These are phyloP conservation scores for Clarireedia sp. DNA, from an alignment of 2,329 filamentous ascomycete genomes.

Conservation along the genomic window DNA sequence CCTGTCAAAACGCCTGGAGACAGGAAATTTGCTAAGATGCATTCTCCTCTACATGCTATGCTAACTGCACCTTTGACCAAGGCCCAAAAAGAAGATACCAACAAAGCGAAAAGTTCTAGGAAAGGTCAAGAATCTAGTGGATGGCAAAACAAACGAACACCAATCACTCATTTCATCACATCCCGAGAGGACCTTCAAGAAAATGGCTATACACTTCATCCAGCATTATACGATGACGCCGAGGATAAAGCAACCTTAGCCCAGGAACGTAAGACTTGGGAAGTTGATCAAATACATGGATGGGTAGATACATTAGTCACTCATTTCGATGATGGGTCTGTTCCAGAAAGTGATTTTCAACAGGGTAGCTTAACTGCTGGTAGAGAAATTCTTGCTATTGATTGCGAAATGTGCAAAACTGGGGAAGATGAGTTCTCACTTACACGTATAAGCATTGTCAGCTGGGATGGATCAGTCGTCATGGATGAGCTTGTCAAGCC, in stretches of 20 bases:
- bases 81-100: conserved; percentile 48
- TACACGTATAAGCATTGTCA: conserved; percentile 78
- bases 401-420: conserved; percentile 97
- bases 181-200: conserved; percentile 67
- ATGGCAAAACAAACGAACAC: conserved; percentile 68
- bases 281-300: conserved; percentile 48
- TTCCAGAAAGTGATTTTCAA: conserved; percentile 64
- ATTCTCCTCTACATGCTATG: conserved; percentile 82
- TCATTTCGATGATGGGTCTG: conserved; percentile 55
- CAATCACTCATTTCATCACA: conserved; percentile 73
- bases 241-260: conserved; percentile 47
- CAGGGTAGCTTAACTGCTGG: conserved; percentile 78
- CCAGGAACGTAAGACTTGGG: conserved; percentile 42
- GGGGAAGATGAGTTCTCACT: conserved; percentile 72
- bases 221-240: conserved; percentile 56
- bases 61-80: conserved; percentile 65
- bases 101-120: conserved; percentile 47
- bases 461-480: conserved; percentile 76
- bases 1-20: conserved; percentile 83
- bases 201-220: conserved; percentile 80
- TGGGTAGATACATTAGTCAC: conserved; percentile 77
- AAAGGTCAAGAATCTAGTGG: conserved; percentile 54
- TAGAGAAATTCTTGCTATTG: conserved; percentile 69
- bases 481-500: conserved; percentile 92
- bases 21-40: conserved; percentile 68